These are phyloP conservation scores for Hirschioporus abietinus DNA, from an alignment of 768 basidiomycete genomes.

Conservation along the genomic window DNA sequence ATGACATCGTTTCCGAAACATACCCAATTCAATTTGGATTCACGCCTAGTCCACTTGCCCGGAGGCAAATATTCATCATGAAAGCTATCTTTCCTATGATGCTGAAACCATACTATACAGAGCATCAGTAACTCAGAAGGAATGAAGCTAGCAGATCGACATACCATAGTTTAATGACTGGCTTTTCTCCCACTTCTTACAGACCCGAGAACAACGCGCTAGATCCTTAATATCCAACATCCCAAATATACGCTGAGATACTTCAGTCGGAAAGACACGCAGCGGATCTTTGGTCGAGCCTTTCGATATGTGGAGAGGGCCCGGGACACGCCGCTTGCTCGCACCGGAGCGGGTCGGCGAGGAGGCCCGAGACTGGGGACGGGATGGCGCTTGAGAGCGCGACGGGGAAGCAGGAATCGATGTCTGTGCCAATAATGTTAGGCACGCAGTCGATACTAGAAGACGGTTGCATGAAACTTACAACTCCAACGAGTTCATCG, in stretches of 20 bases:
- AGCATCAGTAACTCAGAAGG: neutral
- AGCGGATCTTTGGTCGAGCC: conserved; percentile 49
- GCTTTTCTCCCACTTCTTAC: conserved; percentile 81
- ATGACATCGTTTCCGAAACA: conserved; percentile 15
- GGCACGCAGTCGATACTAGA: too few species aligned
- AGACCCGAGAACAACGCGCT: conserved; percentile 74
- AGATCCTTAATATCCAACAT: conserved; percentile 58
- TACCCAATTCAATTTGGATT: conserved; percentile 94
- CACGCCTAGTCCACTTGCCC: conserved; percentile 88
- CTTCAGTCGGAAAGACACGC: conserved; percentile 68
- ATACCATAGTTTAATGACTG: conserved; percentile 89
- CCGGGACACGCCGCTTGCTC: conserved; percentile 42
- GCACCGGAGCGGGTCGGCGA: conserved; percentile 40
- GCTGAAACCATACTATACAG: conserved; percentile 84
- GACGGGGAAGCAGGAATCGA: conserved; percentile 12
- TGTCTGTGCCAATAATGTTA: conserved; percentile 6
- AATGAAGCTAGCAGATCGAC: conserved; percentile 15
- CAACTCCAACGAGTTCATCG: conserved; percentile 21
- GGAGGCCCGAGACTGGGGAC: conserved; percentile 41
- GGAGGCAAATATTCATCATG: conserved; percentile 72
- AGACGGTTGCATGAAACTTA: too few species aligned
- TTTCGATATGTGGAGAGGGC: conserved; percentile 38
- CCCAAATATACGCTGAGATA: conserved; percentile 74
- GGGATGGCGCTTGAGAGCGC: conserved; percentile 19
- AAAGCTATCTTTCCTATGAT: conserved; percentile 83